phyloP scores from a whole-genome alignment of 805 yeast genomes.

The Candida vaughaniae region DNA sequence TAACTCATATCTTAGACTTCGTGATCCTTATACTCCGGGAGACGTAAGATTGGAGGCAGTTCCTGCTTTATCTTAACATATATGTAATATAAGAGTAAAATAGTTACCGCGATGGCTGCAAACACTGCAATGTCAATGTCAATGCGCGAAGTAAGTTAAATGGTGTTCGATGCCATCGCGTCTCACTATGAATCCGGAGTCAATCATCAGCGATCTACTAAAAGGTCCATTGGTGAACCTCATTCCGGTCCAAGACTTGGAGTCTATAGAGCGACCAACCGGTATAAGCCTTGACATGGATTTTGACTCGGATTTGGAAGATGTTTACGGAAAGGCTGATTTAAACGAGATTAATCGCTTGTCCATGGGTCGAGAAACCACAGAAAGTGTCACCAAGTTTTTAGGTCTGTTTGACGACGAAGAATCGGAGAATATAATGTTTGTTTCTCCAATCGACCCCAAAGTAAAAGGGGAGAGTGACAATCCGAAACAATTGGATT shows the following conservation, averaged over 20 bases:
- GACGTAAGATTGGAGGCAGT: slow-evolving; percentile 27
- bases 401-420: slow-evolving; percentile 5
- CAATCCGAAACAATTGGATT: neutral
- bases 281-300: neutral
- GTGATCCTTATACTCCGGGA: slow-evolving; percentile 18
- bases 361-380: slow-evolving; percentile 1
- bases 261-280: neutral
- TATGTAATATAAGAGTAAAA: no score
- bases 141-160: no score
- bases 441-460: neutral
- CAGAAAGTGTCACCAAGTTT: neutral
- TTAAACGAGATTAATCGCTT: neutral
- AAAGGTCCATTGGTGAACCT: slow-evolving; percentile 9
- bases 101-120: no score
- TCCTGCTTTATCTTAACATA: slow-evolving; percentile 14
- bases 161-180: no score
- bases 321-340: slow-evolving; percentile 1
- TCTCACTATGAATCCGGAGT: no score
- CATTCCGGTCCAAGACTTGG: slow-evolving; percentile 10
- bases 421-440: neutral
- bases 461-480: neutral
- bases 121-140: no score
- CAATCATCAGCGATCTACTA: slow-evolving; percentile 6
- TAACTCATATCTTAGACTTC: slow-evolving; percentile 17
- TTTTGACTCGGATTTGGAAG: slow-evolving; percentile 1